Conservation (phyloP, 129 eudicot genomes). For the Artemisia tridentata region DNA sequence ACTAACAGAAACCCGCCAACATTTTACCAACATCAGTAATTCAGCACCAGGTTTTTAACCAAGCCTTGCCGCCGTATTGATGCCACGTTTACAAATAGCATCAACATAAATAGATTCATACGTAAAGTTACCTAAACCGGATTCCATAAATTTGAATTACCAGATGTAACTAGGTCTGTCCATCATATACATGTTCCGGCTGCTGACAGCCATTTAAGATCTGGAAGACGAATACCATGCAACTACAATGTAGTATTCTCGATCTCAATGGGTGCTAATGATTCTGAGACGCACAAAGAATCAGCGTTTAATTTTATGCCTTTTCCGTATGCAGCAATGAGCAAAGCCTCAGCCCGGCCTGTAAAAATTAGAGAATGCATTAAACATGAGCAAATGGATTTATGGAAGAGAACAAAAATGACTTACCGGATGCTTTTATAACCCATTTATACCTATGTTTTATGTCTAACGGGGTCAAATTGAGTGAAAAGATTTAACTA, state of each 20-base stretch:
- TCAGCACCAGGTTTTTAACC: not conserved
- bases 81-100: conserved; percentile 10
- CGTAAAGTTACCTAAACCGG: not conserved
- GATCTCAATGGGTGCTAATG: not conserved
- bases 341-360: conserved; percentile 98
- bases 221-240: not conserved
- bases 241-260: conserved; percentile 2
- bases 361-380: conserved; percentile 24
- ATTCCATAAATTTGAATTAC: not conserved
- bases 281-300: conserved; percentile 23
- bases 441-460: not conserved
- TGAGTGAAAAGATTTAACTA: not conserved
- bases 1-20: not conserved
- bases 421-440: not conserved
- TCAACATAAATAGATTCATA: not conserved
- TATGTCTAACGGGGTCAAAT: not conserved
- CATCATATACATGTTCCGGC: conserved; percentile 4
- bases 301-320: conserved; percentile 42
- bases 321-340: conserved; percentile 95
- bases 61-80: not conserved
- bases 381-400: conserved; percentile 5
- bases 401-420: conserved; percentile 7
- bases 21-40: not conserved
- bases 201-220: conserved; percentile 3
- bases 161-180: not conserved